phyloP scores from a whole-genome alignment of 208 protist species.

The Tritrichomonas musculus region DNA sequence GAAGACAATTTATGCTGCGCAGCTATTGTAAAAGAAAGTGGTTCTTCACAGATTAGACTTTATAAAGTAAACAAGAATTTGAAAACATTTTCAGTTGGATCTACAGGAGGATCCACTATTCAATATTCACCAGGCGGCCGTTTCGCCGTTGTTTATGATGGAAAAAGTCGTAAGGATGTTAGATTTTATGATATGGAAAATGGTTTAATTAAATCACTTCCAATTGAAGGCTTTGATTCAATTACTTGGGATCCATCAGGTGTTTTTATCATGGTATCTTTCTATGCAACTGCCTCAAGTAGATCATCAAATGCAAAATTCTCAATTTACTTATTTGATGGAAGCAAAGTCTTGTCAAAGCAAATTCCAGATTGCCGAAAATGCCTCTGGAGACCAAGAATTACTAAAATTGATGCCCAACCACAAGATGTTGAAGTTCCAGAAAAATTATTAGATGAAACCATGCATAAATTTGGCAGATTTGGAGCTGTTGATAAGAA shows the following conservation, averaged over 20 bases:
- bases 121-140: neutral
- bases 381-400: neutral
- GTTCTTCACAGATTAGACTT: neutral
- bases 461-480: neutral
- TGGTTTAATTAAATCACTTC: neutral
- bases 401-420: neutral
- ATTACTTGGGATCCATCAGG: neutral
- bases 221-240: neutral
- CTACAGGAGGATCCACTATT: neutral
- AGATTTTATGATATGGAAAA: neutral
- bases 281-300: neutral
- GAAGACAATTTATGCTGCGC: neutral
- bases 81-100: neutral
- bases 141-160: neutral
- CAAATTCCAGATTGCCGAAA: neutral
- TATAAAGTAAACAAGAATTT: neutral
- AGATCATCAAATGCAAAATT: neutral
- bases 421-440: neutral
- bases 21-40: neutral
- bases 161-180: neutral
- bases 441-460: neutral
- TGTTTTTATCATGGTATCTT: neutral
- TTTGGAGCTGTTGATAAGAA: neutral
- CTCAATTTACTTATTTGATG: neutral
- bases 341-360: neutral